Evolutionary conservation across 1,139 yeast genomes (phyloP), one percentile per base, ranked within the genome.

Genomic region (Meyerozyma carpophila): DNA sequence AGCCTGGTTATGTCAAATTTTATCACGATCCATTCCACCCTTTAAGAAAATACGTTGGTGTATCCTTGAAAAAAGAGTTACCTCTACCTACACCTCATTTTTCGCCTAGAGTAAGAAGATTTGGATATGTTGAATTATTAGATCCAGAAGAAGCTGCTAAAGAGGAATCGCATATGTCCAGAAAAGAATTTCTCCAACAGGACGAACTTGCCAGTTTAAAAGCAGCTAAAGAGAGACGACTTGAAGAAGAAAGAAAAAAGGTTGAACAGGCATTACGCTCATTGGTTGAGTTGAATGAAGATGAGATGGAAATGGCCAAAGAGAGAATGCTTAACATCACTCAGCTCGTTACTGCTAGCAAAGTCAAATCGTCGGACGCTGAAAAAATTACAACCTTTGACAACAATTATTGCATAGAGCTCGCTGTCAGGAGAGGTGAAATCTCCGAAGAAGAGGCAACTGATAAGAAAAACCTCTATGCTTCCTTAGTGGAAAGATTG

Each of bases 11-110:
- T 62, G 97, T 93, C 41, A 79, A 95, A 52, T 93, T 81, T 66
- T 93, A 93, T 63, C 71, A 82, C 51, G 97, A 93, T 68, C 98
- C 98, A n/a, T 91, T 91, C 74, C 98, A 93, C 59, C 97, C 98
- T 37, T 79, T 82, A 59, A 81, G 98, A 63, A 85, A 84, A 61
- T 87, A 87, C 58, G 89, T 90, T 45, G 98, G 98, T 36, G 82
- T 93, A 43, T 91, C 95, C 1, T 73, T 93, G 47, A 71, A 71
- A 40, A 75, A 76, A 50, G 84, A 82, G 4, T 67, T 79, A 38
- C 67, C 72, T 46, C 75, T 93, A 40, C 98, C 98, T 32, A 81
- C 89, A 9, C 88, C 94, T 8, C 98, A 93, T 62, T 91, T 91
- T 63, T 84, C 75, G 25, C 97, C 98, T 41, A 77, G 93, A 41